phyloP scores from a whole-genome alignment of 164 flowering plant genomes.

The Piper betle region DNA sequence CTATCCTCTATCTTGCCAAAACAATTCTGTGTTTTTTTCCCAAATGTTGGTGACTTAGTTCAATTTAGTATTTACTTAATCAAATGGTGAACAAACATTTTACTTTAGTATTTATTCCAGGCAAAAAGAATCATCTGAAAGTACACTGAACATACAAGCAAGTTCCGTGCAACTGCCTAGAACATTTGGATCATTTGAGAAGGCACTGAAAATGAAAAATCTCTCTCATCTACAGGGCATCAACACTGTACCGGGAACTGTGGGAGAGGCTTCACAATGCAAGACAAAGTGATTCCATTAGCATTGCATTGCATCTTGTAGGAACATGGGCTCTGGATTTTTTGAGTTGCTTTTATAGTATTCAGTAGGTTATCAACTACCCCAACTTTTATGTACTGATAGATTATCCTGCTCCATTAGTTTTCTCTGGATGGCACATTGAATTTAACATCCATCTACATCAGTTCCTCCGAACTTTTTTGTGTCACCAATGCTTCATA shows the following conservation, averaged over 20 bases:
- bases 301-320: neutral
- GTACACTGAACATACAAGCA: constrained; percentile 15
- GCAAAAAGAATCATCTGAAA: constrained; percentile 13
- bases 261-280: constrained; percentile 60
- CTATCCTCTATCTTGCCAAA: no score
- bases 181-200: constrained; percentile 20
- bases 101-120: constrained; percentile 21
- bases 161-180: constrained; percentile 18
- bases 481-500: no score
- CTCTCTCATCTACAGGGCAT: constrained; percentile 19
- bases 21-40: no score
- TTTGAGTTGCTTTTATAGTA: neutral
- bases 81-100: neutral
- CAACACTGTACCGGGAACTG: constrained; percentile 32
- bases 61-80: neutral
- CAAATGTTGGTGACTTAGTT: no score
- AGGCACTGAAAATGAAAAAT: constrained; percentile 17
- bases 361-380: no score
- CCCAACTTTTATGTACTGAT: no score
- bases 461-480: no score
- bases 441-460: no score
- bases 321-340: neutral
- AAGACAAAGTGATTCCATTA: constrained; percentile 58
- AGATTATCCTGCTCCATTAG: no score
- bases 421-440: no score